Conservation (phyloP, 495 filamentous ascomycete genomes). For the Mytilinidion resinicola region DNA sequence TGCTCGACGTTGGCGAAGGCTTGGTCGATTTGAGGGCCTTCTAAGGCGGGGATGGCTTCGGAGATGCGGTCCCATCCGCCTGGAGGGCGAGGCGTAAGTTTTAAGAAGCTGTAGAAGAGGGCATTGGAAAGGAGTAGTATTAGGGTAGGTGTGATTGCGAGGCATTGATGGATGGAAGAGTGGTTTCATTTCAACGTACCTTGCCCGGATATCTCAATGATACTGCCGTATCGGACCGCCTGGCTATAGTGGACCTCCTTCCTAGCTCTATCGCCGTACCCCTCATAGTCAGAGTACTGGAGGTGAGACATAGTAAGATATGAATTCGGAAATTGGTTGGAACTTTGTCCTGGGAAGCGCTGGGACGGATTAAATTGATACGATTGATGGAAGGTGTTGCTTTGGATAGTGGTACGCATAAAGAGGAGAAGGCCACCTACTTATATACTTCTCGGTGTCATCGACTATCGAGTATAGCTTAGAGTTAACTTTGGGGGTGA, state of each 20-base stretch:
- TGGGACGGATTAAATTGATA: too few relatives aligned
- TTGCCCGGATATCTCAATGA: constrained; percentile 14
- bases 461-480: too few relatives aligned
- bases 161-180: too few relatives aligned
- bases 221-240: constrained; percentile 6
- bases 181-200: constrained; percentile 7
- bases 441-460: too few relatives aligned
- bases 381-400: too few relatives aligned
- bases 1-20: constrained; percentile 12
- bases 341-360: too few relatives aligned
- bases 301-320: constrained; percentile 5
- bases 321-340: too few relatives aligned
- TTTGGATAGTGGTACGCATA: too few relatives aligned
- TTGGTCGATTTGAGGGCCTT: constrained; percentile 3
- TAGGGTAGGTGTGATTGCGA: neutral
- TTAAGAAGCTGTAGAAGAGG: too few relatives aligned
- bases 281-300: constrained; percentile 9
- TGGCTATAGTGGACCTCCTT: constrained; percentile 13
- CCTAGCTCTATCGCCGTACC: constrained; percentile 4
- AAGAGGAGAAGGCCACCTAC: too few relatives aligned
- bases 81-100: neutral
- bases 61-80: constrained; percentile 13
- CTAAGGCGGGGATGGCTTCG: constrained; percentile 3
- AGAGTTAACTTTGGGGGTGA: too few relatives aligned
- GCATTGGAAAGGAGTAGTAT: neutral